Base-by-base conservation (phyloP, 768 basidiomycete species). In the Pleurotus giganteus region DNA sequence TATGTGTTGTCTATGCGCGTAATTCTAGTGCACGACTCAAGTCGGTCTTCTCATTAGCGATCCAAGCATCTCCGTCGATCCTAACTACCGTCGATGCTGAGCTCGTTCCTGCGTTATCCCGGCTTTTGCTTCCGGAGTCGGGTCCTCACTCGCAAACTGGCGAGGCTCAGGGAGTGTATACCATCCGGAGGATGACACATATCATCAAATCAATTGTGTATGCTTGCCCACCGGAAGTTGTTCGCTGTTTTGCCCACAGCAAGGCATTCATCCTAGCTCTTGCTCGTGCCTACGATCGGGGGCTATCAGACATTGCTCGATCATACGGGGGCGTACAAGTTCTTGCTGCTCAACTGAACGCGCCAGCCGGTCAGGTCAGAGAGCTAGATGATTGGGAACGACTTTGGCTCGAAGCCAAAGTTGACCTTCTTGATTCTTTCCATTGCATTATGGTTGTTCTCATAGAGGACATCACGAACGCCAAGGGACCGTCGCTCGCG, bases 331-430 rank as follows among this genome's bases (percentile, higher is more conserved):
- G 86, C 11, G 59, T 80, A 8, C 62, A 61, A 9, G 26, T 60
- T 53, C 36, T 70, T 23, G 58, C 74, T 27, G 63, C 74, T 17
- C 55, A 63, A 26, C 58, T 63, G 24, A 52, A 65, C 27, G 47
- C 65, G 23, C 52, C 66, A 21, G 56, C 52, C 4, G 60, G 56
- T 6, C 61, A 60, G 29, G 60, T 66, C 11, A 63, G 70, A 53
- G 65, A 71, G 4, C 66, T 75, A 13, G 83, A 85, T 58, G 79
- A 89, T 47, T 91, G 88, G 88, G 83, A 88, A 58, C 73, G 72
- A 12, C 74, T 88, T 43, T 88, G 86, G 81, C 72, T 91, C 4
- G 79, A 85, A 54, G 84, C 86, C 2, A 92, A 91, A 69, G 84
- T 88, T 6, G 80, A 82, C 19, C 69, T 91, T 23, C 68, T 92